Conservation (phyloP, 176 grass and related monocot genomes). For the Carex parvula region DNA sequence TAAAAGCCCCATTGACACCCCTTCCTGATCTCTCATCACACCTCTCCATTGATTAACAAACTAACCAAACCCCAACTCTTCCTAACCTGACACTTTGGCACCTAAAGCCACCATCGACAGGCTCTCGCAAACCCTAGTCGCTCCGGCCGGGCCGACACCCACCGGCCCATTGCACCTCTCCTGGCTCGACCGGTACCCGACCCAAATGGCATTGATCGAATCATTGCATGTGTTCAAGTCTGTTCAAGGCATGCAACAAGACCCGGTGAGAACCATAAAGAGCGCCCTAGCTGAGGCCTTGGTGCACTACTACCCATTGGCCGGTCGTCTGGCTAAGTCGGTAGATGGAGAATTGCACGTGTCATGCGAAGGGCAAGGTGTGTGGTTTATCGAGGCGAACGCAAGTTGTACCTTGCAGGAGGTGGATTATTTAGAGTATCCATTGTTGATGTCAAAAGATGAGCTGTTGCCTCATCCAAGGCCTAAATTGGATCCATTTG, state of each 20-base stretch:
- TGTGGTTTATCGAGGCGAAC: slow-evolving; percentile 69
- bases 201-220: slow-evolving; percentile 86
- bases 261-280: slow-evolving; percentile 42
- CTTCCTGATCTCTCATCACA: slow-evolving; percentile 19
- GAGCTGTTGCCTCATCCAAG: slow-evolving; percentile 59
- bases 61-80: not conserved
- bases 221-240: slow-evolving; percentile 80
- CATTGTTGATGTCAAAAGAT: slow-evolving; percentile 74
- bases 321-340: slow-evolving; percentile 45
- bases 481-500: slow-evolving; percentile 25
- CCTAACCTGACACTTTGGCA: slow-evolving; percentile 1
- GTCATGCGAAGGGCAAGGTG: slow-evolving; percentile 47
- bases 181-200: slow-evolving; percentile 91
- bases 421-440: slow-evolving; percentile 88
- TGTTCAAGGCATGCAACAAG: not conserved
- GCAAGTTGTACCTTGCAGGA: slow-evolving; percentile 38
- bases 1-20: slow-evolving; percentile 17
- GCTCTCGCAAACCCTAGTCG: slow-evolving; percentile 35
- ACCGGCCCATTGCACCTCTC: slow-evolving; percentile 44
- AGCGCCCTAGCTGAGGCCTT: slow-evolving; percentile 40
- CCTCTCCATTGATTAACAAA: not conserved
- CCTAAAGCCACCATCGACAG: slow-evolving; percentile 30
- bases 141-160: slow-evolving; percentile 42
- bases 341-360: slow-evolving; percentile 52
- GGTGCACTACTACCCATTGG: slow-evolving; percentile 68